Base-by-base conservation (phyloP, 2,329 filamentous ascomycete species). In the Diplodia intermedia region DNA sequence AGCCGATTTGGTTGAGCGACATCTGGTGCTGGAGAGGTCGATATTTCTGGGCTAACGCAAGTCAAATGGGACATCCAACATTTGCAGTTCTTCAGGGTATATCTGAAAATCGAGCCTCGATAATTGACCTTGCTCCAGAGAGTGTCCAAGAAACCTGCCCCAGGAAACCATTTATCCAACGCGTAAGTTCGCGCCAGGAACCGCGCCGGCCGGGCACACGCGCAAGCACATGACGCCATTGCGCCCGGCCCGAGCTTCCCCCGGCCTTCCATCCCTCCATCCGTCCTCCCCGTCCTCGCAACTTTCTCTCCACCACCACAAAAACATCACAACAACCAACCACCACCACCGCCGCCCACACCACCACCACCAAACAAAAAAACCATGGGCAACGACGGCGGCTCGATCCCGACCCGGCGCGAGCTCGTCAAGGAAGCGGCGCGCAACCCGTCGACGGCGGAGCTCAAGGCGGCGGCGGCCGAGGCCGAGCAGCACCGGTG, bases 341-440 rank as follows among this genome's bases (percentile, higher is more conserved):
- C n/a, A n/a, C n/a, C n/a, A n/a, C n/a, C n/a, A n/a, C n/a, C 38
- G 11, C 43, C 20, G 2, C 54, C 38, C 15, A 9, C 40, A 9
- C 4, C n/a, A 60, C 26, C 54, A 33, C 20, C 20, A 33, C 14
- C 53, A n/a, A 23, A 49, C 50, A 20, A 33, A 50, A 71, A 1
- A 1, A 77, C 65, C 73, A 97, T 99, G 95, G 95, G 95, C 78
- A 99, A 99, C 82, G 95, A 99, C 79, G 95, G 95, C 73, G 95
- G 95, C 78, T 94, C 92, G 73, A 99, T 99, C 73, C 95, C 95
- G 5, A 98, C 91, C 71, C 92, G 96, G 38, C 91, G 93, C 76
- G 96, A 99, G 80, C 91, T 99, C 55, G 95, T 99, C 79, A 97
- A 97, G 81, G 91, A 94, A 79, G 93, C 94, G 33, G 93, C 94